Evolutionary conservation across 257 asterid genomes (phyloP).

Genomic region (Solanum arcanum): DNA sequence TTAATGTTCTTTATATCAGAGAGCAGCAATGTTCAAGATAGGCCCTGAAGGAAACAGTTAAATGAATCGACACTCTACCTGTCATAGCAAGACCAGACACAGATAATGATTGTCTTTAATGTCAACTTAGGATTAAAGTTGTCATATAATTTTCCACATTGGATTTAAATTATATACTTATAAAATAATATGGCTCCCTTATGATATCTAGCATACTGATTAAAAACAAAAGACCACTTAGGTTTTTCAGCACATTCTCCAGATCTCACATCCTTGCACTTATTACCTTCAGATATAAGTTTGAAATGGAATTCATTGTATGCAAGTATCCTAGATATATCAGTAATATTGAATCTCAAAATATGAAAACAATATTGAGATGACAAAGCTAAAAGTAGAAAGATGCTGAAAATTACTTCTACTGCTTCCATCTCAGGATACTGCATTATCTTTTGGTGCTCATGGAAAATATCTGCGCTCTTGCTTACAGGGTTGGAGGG

Average conservation of each 20-base stretch:
- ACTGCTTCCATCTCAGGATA: conserved; percentile 32
- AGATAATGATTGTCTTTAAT: not conserved
- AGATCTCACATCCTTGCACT: not conserved
- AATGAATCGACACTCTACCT: not conserved
- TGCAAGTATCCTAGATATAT: not conserved
- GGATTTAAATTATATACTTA: not conserved
- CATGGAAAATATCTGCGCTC: conserved; percentile 21
- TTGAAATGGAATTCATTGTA: not conserved
- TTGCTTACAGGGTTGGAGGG: conserved; percentile 10
- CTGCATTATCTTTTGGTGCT: conserved; percentile 21
- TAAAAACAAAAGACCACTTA: not conserved
- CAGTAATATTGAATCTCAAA: not conserved
- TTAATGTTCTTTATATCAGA: not conserved
- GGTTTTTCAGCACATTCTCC: not conserved
- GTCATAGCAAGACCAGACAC: not conserved
- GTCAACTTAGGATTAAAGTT: not conserved
- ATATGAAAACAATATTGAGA: not conserved
- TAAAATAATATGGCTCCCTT: not conserved
- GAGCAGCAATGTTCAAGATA: not conserved
- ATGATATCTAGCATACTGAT: not conserved
- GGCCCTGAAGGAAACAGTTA: not conserved
- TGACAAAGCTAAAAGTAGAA: not conserved
- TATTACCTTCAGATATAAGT: not conserved
- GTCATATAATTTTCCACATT: not conserved
- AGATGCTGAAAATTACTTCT: conserved; percentile 43